A percentile compares a stretch with the other conserved stretches of the same genome.
These are phyloP conservation scores for Knufia petricola DNA, from an alignment of 2,329 filamentous ascomycete species.

Conservation along the genomic window DNA sequence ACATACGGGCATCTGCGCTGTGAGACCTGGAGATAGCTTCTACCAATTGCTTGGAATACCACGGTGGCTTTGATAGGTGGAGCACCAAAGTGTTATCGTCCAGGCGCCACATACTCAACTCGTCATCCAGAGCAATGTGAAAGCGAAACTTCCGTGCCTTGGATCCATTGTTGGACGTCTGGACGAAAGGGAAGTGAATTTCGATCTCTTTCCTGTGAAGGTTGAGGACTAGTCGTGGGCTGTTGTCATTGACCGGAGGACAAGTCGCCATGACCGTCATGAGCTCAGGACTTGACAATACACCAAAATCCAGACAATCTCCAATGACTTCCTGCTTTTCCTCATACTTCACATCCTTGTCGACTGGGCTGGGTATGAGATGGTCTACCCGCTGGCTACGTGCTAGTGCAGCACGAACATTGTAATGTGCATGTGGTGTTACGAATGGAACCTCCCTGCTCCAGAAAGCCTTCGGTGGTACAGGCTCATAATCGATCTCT, in stretches of 20 bases:
- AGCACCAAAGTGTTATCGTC: conserved; percentile 13
- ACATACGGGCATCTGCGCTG: conserved; percentile 33
- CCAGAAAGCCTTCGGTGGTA: neutral
- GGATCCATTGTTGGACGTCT: conserved; percentile 13
- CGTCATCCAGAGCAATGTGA: conserved; percentile 20
- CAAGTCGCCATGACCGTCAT: conserved; percentile 17
- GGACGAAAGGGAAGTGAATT: conserved; percentile 32
- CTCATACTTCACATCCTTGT: conserved; percentile 14
- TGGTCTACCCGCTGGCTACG: neutral
- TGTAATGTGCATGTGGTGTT: neutral
- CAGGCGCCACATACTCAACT: conserved; percentile 14
- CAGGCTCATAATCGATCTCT: neutral
- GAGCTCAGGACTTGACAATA: conserved; percentile 11
- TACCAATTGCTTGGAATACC: conserved; percentile 19
- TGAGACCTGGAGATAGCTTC: conserved; percentile 31
- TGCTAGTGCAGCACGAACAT: conserved; percentile 10
- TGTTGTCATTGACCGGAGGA: neutral
- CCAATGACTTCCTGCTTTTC: conserved; percentile 10
- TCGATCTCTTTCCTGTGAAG: conserved; percentile 33
- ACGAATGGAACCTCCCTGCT: neutral
- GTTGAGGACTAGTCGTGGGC: conserved; percentile 30
- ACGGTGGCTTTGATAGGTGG: conserved; percentile 19
- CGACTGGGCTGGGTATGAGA: conserved; percentile 13
- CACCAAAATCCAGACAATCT: conserved; percentile 11
- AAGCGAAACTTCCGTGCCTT: conserved; percentile 20